These are phyloP conservation scores for Cladosporium sp. DNA, from an alignment of 2,329 filamentous ascomycete species.

Conservation along the genomic window DNA sequence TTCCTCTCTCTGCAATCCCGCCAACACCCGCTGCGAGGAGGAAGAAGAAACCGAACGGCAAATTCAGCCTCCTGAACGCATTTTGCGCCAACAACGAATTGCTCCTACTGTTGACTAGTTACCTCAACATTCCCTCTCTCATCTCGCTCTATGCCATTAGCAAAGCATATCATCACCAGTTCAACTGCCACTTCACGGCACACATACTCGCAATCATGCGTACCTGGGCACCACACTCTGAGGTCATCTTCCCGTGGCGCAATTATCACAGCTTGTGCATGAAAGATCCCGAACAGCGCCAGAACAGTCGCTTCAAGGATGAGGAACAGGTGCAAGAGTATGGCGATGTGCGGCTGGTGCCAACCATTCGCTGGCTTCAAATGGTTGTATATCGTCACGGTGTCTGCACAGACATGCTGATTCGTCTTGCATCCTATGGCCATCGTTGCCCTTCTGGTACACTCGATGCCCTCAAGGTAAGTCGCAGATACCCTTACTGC, in stretches of 20 bases:
- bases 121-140: constrained; percentile 54
- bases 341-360: constrained; percentile 48
- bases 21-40: background rate
- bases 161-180: constrained; percentile 56
- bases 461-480: constrained; percentile 22
- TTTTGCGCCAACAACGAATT: constrained; percentile 45
- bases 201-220: constrained; percentile 55
- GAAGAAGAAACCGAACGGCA: background rate
- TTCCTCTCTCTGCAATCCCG: background rate
- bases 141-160: constrained; percentile 63
- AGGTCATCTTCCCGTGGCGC: constrained; percentile 56
- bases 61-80: constrained; percentile 33
- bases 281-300: constrained; percentile 49
- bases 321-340: background rate
- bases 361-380: constrained; percentile 62
- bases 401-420: constrained; percentile 59
- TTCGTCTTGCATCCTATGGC: constrained; percentile 54
- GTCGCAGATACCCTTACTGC: background rate
- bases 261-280: constrained; percentile 57
- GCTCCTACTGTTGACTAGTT: constrained; percentile 51
- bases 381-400: constrained; percentile 60
- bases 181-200: constrained; percentile 57
- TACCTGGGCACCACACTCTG: constrained; percentile 52
- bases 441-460: constrained; percentile 38
- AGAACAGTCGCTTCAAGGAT: constrained; percentile 21